These are phyloP conservation scores for Berkeleyomyces rouxiae DNA, from an alignment of 2,329 filamentous ascomycete genomes.

Conservation along the genomic window DNA sequence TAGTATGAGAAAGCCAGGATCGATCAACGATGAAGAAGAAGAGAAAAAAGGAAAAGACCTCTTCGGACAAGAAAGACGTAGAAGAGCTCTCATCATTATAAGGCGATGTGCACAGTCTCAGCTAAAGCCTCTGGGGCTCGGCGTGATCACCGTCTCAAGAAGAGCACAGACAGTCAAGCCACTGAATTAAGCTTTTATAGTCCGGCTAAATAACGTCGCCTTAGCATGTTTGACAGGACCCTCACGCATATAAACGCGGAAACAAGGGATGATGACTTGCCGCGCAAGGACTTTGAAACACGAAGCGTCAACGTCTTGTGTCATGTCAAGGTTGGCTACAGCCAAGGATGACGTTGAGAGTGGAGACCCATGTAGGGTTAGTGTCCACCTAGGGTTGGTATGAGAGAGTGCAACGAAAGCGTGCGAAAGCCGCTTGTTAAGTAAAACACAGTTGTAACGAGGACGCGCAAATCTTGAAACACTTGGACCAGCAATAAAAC, in stretches of 20 bases:
- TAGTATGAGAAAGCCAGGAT: neutral
- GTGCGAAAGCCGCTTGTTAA: constrained; percentile 9
- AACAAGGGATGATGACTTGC: neutral
- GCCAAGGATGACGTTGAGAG: neutral
- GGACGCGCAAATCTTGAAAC: neutral
- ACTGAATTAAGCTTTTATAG: neutral
- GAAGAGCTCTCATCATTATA: neutral
- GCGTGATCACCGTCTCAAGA: neutral
- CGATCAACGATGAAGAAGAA: constrained; percentile 8
- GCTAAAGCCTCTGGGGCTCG: neutral
- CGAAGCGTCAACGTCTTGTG: neutral
- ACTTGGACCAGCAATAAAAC: neutral
- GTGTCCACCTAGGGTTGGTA: neutral
- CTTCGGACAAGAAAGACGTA: neutral
- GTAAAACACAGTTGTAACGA: constrained; percentile 1
- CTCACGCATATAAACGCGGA: neutral
- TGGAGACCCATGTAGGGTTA: neutral
- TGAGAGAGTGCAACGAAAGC: neutral
- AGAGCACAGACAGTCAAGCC: neutral
- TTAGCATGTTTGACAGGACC: neutral
- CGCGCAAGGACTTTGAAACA: constrained; percentile 2
- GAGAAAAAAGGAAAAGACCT: neutral
- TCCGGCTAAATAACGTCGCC: too few species aligned
- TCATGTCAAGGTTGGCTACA: neutral
- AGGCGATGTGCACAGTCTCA: neutral